Evolutionary conservation across 2,329 filamentous ascomycete genomes (phyloP).

Genomic region (Raffaelea ambrosiae): DNA sequence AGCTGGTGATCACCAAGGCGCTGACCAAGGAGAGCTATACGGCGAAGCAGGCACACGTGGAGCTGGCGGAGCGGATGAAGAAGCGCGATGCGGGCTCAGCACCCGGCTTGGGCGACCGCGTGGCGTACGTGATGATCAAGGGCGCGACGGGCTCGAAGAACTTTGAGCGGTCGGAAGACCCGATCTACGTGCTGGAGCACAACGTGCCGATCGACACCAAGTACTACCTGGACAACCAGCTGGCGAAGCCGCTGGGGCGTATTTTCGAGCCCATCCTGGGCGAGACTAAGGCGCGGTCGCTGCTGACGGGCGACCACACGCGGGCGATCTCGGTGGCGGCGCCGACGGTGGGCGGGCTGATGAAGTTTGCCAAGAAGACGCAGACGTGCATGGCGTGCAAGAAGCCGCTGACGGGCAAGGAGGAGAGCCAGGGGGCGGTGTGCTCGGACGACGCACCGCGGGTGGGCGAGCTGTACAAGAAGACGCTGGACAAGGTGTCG

Average conservation of each 20-base stretch:
- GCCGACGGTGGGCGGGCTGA: slow-evolving; percentile 82
- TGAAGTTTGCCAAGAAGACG: slow-evolving; percentile 98
- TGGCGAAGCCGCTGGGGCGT: slow-evolving; percentile 84
- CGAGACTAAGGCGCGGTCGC: slow-evolving; percentile 68
- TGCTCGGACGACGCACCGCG: slow-evolving; percentile 79
- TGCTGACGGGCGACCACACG: slow-evolving; percentile 89
- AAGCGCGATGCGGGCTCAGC: slow-evolving; percentile 94
- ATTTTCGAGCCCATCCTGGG: slow-evolving; percentile 98
- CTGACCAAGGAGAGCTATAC: slow-evolving; percentile 84
- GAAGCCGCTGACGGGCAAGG: slow-evolving; percentile 75
- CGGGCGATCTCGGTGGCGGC: slow-evolving; percentile 89
- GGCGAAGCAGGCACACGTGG: slow-evolving; percentile 90
- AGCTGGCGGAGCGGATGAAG: slow-evolving; percentile 91
- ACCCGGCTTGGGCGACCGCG: slow-evolving; percentile 85
- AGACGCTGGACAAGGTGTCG: slow-evolving; percentile 77
- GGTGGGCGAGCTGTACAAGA: slow-evolving; percentile 87
- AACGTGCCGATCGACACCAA: slow-evolving; percentile 97
- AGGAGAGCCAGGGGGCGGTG: slow-evolving; percentile 69
- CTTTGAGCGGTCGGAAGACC: slow-evolving; percentile 95
- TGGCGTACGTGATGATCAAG: slow-evolving; percentile 97
- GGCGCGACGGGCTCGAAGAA: slow-evolving; percentile 84
- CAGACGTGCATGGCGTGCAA: slow-evolving; percentile 99
- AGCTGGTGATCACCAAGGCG: slow-evolving; percentile 97
- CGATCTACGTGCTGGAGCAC: slow-evolving; percentile 93
- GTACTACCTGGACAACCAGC: slow-evolving; percentile 97